Evolutionary conservation across 345 rosid species (phyloP).

Genomic region (Citrus reticulata): DNA sequence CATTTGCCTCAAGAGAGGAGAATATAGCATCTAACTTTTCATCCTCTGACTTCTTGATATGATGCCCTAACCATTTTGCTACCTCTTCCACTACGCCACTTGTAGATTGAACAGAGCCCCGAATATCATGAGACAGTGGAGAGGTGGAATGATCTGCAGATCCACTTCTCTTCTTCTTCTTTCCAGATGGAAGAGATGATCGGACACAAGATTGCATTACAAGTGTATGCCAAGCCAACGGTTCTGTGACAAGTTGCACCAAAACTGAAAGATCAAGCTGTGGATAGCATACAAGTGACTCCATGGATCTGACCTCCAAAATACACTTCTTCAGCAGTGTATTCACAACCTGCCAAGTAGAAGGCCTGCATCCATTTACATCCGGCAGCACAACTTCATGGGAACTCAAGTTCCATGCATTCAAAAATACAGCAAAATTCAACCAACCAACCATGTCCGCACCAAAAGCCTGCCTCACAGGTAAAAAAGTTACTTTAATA

Average conservation of each 20-base stretch:
- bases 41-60: slow-evolving; percentile 51
- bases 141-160: slow-evolving; percentile 42
- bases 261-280: slow-evolving; percentile 44
- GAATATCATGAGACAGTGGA: slow-evolving; percentile 32
- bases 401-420: slow-evolving; percentile 74
- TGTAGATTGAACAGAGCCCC: slow-evolving; percentile 49
- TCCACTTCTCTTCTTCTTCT: slow-evolving; percentile 87
- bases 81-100: slow-evolving; percentile 48
- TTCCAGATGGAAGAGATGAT: slow-evolving; percentile 70
- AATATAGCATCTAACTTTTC: slow-evolving; percentile 45
- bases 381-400: slow-evolving; percentile 36
- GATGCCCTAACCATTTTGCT: slow-evolving; percentile 44
- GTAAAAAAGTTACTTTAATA: not conserved
- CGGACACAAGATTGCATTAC: slow-evolving; percentile 74
- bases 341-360: slow-evolving; percentile 51
- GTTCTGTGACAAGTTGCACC: slow-evolving; percentile 74
- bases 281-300: slow-evolving; percentile 40
- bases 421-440: slow-evolving; percentile 74
- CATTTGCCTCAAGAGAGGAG: slow-evolving; percentile 40
- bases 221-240: slow-evolving; percentile 85
- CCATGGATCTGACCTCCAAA: slow-evolving; percentile 43
- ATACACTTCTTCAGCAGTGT: slow-evolving; percentile 52
- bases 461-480: slow-evolving; percentile 60
- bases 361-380: slow-evolving; percentile 20
- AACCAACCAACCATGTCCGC: slow-evolving; percentile 70